A percentile compares a stretch with the other conserved stretches of the same genome.
Evolutionary conservation across 2,329 filamentous ascomycete genomes (phyloP).

Genomic region (Aspergillus sp.): DNA sequence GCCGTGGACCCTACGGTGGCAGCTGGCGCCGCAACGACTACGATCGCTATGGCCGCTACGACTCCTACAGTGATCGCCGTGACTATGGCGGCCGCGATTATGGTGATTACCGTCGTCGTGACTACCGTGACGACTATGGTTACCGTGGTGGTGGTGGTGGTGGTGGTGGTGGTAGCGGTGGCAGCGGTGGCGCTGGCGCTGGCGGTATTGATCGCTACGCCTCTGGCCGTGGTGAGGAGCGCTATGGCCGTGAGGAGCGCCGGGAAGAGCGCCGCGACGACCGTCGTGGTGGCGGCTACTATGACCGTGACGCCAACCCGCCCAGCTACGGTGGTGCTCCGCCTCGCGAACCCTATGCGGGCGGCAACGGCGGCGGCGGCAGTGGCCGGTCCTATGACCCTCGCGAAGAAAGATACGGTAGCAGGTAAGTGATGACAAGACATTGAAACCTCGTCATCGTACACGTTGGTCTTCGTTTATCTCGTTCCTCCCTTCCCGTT

Average conservation of each 20-base stretch:
- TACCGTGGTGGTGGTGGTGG: conserved; percentile 39
- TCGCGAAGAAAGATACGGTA: conserved; percentile 40
- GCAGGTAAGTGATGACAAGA: conserved; percentile 37
- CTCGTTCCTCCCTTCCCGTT: conserved; percentile 17
- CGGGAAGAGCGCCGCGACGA: conserved; percentile 46
- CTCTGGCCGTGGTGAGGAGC: conserved; percentile 38
- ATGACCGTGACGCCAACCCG: conserved; percentile 53
- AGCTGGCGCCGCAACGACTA: conserved; percentile 47
- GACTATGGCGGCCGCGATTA: conserved; percentile 46
- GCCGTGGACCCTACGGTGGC: conserved; percentile 51
- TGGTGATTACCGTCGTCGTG: conserved; percentile 50
- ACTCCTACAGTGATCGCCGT: conserved; percentile 46
- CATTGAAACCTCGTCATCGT: conserved; percentile 16
- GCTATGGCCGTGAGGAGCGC: conserved; percentile 46
- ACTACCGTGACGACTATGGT: conserved; percentile 43
- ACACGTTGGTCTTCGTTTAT: conserved; percentile 19
- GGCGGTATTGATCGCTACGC: conserved; percentile 44
- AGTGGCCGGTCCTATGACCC: conserved; percentile 37
- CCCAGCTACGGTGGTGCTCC: conserved; percentile 39
- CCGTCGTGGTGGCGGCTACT: conserved; percentile 53
- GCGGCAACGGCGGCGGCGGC: conserved; percentile 14
- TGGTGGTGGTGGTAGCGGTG: conserved; percentile 31
- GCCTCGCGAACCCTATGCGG: conserved; percentile 34
- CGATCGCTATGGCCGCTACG: conserved; percentile 43
- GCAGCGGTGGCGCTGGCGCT: conserved; percentile 29